Conservation (phyloP, 345 rosid species). For the Aquilaria yunnanensis region DNA sequence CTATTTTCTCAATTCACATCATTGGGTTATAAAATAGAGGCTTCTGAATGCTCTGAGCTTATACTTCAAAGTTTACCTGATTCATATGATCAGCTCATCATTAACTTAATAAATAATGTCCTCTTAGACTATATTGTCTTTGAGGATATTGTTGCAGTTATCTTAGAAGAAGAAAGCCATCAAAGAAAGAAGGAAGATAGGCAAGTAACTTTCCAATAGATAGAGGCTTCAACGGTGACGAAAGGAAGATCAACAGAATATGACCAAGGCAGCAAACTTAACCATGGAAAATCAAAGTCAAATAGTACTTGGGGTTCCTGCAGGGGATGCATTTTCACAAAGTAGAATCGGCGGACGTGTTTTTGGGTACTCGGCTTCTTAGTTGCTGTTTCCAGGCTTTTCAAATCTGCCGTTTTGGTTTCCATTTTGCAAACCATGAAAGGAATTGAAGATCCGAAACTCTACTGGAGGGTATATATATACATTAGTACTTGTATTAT, state of each 20-base stretch:
- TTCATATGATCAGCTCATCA: neutral
- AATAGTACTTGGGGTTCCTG: no score
- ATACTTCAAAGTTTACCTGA: neutral
- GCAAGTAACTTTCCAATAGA: neutral
- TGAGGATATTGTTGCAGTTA: neutral
- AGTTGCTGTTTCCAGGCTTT: no score
- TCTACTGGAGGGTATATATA: no score
- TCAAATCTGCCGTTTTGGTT: no score
- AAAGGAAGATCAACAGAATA: neutral
- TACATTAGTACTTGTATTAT: no score
- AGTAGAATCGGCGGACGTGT: no score
- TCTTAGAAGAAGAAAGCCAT: neutral
- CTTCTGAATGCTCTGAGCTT: neutral
- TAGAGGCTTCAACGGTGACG: neutral
- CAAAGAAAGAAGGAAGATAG: constrained; percentile 5
- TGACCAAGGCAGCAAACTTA: neutral
- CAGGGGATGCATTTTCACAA: no score
- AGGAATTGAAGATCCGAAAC: no score
- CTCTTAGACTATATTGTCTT: neutral
- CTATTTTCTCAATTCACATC: constrained; percentile 1
- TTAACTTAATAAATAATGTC: neutral
- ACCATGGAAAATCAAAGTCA: neutral
- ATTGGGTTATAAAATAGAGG: neutral
- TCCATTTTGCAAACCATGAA: no score
- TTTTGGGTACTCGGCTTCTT: no score